A percentile compares a stretch with the other conserved stretches of the same genome.
Conservation (phyloP, 352 stramenopile species). For the Globisporangium nagaii region DNA sequence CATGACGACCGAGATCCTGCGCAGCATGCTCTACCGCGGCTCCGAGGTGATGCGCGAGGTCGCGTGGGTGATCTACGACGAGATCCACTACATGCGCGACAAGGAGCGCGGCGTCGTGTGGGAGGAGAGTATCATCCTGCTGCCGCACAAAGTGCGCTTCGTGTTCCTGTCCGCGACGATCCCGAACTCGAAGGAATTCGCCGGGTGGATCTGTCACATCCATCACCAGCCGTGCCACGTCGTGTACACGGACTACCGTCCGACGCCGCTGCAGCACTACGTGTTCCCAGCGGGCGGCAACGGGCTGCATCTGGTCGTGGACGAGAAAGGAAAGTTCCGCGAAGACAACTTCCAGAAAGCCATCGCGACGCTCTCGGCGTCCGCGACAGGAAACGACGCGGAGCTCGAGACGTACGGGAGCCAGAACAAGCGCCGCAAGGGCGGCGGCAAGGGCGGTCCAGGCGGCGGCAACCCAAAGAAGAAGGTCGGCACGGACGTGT, state of each 20-base stretch:
- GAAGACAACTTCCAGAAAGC: conserved; percentile 97
- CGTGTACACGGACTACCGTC: conserved; percentile 99
- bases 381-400: conserved; percentile 53
- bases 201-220: conserved; percentile 97
- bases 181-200: conserved; percentile 96
- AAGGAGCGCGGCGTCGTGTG: conserved; percentile 97
- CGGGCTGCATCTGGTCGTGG: conserved; percentile 98
- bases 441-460: conserved; percentile 21
- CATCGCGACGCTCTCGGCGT: conserved; percentile 75
- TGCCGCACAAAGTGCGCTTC: conserved; percentile 98
- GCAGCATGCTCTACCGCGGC: conserved; percentile 98
- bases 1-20: conserved; percentile 98
- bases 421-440: conserved; percentile 63
- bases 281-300: conserved; percentile 96
- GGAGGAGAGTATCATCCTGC: conserved; percentile 99
- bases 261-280: conserved; percentile 98
- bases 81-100: conserved; percentile 99
- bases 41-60: conserved; percentile 98
- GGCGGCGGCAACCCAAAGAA: conserved; percentile 75
- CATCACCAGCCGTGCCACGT: conserved; percentile 99
- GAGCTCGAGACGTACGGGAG: conserved; percentile 79
- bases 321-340: conserved; percentile 98
- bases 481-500: conserved; percentile 93
- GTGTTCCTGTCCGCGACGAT: conserved; percentile 99
- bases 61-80: conserved; percentile 99